Conservation (phyloP, 1,284 basidiomycete genomes). For the Hortiboletus rubellus region DNA sequence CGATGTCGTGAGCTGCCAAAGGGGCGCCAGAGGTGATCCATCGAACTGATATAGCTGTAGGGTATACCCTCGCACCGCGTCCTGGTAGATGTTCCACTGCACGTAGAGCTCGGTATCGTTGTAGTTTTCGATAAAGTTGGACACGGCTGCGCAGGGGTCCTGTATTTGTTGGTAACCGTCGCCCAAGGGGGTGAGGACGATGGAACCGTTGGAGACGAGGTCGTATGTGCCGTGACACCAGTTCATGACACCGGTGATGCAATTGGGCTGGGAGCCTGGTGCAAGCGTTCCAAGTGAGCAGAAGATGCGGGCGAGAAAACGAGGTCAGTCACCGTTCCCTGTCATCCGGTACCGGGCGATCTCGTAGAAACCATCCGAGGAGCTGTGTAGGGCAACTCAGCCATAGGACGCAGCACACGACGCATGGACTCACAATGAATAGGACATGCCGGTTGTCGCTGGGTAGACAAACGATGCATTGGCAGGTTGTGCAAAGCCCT, state of each 20-base stretch:
- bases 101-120: slow-evolving; percentile 54
- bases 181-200: slow-evolving; percentile 65
- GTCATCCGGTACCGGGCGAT: slow-evolving; percentile 85
- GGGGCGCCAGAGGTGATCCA: slow-evolving; percentile 39
- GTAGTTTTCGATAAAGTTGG: slow-evolving; percentile 83
- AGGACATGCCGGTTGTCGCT: slow-evolving; percentile 77
- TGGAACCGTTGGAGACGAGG: slow-evolving; percentile 73
- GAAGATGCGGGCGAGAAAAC: not conserved
- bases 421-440: slow-evolving; percentile 72
- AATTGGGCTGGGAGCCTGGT: slow-evolving; percentile 69
- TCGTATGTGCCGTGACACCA: slow-evolving; percentile 85
- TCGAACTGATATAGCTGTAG: slow-evolving; percentile 45
- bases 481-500: slow-evolving; percentile 84
- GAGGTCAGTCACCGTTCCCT: slow-evolving; percentile 61
- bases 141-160: slow-evolving; percentile 82
- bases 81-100: slow-evolving; percentile 42
- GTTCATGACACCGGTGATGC: slow-evolving; percentile 81
- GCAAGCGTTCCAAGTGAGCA: slow-evolving; percentile 3
- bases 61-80: slow-evolving; percentile 39
- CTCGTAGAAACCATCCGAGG: slow-evolving; percentile 78
- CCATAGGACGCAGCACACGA: not conserved
- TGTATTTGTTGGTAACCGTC: slow-evolving; percentile 93
- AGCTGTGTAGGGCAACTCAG: slow-evolving; percentile 41
- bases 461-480: slow-evolving; percentile 83
- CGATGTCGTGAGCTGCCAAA: slow-evolving; percentile 32